Percentiles rank a stretch among this genome's conserved stretches.
These are phyloP conservation scores for Tuber indicum DNA, from an alignment of 495 filamentous ascomycete species.

Conservation along the genomic window DNA sequence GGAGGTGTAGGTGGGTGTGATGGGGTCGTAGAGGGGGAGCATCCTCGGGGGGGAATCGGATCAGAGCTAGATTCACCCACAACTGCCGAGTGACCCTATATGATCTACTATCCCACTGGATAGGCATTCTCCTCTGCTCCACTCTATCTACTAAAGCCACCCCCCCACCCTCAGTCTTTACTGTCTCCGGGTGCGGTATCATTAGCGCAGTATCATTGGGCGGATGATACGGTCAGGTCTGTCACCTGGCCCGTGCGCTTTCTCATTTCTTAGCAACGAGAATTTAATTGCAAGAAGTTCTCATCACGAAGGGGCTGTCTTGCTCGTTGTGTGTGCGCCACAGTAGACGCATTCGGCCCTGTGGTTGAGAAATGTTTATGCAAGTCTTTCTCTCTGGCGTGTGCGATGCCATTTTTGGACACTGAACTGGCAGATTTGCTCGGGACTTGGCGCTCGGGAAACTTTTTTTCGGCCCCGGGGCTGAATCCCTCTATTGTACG, in stretches of 20 bases:
- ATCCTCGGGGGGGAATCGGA: too few species aligned
- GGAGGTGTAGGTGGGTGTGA: background rate
- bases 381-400: too few species aligned
- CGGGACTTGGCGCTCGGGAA: too few species aligned
- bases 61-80: background rate
- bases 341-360: too few species aligned
- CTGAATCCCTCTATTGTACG: too few species aligned
- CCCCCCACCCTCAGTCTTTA: background rate
- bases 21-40: too few species aligned
- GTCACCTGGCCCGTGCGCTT: background rate
- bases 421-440: too few species aligned
- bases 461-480: too few species aligned
- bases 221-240: background rate
- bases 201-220: background rate
- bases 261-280: background rate
- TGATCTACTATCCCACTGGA: background rate
- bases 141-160: background rate
- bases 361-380: too few species aligned
- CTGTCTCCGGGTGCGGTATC: background rate
- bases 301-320: background rate
- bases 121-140: background rate
- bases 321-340: background rate
- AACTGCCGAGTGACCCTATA: background rate
- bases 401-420: too few species aligned
- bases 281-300: background rate